Evolutionary conservation across 495 filamentous ascomycete species (phyloP).

Genomic region (Achaetomiella virescens): DNA sequence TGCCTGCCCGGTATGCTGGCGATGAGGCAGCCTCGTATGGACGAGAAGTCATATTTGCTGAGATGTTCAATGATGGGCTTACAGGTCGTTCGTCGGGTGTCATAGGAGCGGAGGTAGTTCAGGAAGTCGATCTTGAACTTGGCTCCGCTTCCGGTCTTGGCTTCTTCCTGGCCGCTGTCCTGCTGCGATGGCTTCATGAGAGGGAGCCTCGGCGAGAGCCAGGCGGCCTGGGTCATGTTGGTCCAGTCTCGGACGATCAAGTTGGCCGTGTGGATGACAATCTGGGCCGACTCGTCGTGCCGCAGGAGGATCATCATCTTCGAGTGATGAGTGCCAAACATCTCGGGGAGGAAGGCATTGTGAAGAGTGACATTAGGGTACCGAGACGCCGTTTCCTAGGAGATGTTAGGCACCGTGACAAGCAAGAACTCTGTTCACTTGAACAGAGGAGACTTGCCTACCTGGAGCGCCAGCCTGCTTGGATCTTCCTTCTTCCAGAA

Average conservation of each 20-base stretch:
- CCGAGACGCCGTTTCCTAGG: slow-evolving; percentile 48
- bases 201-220: slow-evolving; percentile 72
- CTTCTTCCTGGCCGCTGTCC: neutral
- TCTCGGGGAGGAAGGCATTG: slow-evolving; percentile 74
- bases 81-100: slow-evolving; percentile 45
- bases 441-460: slow-evolving; percentile 28
- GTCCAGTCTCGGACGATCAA: slow-evolving; percentile 81
- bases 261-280: slow-evolving; percentile 86
- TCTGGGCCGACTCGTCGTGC: slow-evolving; percentile 68
- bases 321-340: slow-evolving; percentile 74
- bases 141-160: slow-evolving; percentile 50
- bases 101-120: slow-evolving; percentile 66
- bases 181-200: slow-evolving; percentile 14
- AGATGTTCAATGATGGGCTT: slow-evolving; percentile 51
- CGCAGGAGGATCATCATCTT: slow-evolving; percentile 83
- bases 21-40: slow-evolving; percentile 65
- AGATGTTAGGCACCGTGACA: neutral
- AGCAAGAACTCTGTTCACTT: neutral
- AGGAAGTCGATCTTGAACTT: slow-evolving; percentile 74
- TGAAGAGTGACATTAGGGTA: slow-evolving; percentile 65
- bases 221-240: slow-evolving; percentile 81
- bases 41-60: slow-evolving; percentile 59
- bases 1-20: slow-evolving; percentile 69
- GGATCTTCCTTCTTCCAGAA: slow-evolving; percentile 75
- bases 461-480: slow-evolving; percentile 55